These are phyloP conservation scores for Fusarium globosum DNA, from an alignment of 2,329 filamentous ascomycete genomes.

Conservation along the genomic window DNA sequence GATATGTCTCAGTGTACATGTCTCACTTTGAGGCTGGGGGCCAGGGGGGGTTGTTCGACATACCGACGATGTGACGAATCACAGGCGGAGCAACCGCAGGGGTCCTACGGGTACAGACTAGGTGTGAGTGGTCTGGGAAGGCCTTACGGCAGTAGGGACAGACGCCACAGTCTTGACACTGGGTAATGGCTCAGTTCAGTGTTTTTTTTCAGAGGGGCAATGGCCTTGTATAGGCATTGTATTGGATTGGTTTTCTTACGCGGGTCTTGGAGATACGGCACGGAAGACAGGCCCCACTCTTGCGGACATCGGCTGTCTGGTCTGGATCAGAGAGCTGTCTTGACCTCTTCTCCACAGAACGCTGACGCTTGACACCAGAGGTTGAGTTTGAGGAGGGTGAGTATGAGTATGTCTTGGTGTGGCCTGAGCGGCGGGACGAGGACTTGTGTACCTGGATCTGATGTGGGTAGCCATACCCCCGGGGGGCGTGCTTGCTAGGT, in stretches of 20 bases:
- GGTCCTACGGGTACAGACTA: slow-evolving; percentile 54
- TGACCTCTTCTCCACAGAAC: slow-evolving; percentile 52
- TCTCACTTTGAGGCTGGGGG: slow-evolving; percentile 36
- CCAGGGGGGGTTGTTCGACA: slow-evolving; percentile 38
- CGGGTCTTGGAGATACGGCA: slow-evolving; percentile 61
- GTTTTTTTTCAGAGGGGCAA: slow-evolving; percentile 29
- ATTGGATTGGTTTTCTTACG: slow-evolving; percentile 52
- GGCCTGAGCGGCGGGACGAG: slow-evolving; percentile 37
- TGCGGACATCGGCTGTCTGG: slow-evolving; percentile 62
- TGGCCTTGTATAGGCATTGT: slow-evolving; percentile 26
- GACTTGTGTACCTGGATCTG: slow-evolving; percentile 48
- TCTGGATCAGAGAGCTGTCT: slow-evolving; percentile 54
- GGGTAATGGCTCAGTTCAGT: slow-evolving; percentile 45
- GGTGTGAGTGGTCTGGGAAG: slow-evolving; percentile 54
- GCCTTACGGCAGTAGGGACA: slow-evolving; percentile 56
- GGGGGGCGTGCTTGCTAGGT: slow-evolving; percentile 46
- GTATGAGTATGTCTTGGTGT: slow-evolving; percentile 33
- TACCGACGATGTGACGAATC: slow-evolving; percentile 54
- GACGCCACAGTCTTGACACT: slow-evolving; percentile 56
- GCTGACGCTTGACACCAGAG: slow-evolving; percentile 52
- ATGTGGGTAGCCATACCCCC: slow-evolving; percentile 50
- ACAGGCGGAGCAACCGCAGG: slow-evolving; percentile 53
- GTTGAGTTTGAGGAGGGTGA: slow-evolving; percentile 27
- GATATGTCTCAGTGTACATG: slow-evolving; percentile 43
- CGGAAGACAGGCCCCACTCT: slow-evolving; percentile 59